Evolutionary conservation across 148 eudicot genomes (phyloP).

Genomic region (Vaccinium corymbosum): DNA sequence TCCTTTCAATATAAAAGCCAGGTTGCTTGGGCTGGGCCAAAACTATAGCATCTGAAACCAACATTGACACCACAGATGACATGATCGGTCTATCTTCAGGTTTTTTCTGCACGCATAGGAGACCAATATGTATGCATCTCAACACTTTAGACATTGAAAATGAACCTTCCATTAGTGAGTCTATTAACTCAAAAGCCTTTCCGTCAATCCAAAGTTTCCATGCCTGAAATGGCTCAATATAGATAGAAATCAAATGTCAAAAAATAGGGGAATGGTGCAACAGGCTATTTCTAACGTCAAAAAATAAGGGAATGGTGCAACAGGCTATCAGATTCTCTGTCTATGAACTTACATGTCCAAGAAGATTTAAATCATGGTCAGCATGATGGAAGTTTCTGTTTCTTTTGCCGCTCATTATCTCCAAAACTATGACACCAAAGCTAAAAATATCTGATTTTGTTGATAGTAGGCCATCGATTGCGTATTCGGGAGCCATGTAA

Average conservation of each 20-base stretch:
- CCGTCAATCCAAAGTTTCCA: slow-evolving; percentile 24
- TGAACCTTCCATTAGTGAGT: neutral
- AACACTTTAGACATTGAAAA: neutral
- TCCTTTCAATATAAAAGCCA: slow-evolving; percentile 9
- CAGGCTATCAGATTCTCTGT: too few species aligned
- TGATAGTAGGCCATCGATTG: too few species aligned
- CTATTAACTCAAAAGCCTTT: neutral
- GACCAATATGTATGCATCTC: slow-evolving; percentile 9
- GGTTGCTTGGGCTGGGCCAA: neutral
- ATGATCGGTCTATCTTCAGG: neutral
- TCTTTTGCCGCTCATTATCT: too few species aligned
- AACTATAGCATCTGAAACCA: neutral
- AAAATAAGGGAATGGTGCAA: too few species aligned
- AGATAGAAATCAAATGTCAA: neutral
- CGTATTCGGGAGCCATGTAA: too few species aligned
- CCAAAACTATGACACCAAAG: too few species aligned
- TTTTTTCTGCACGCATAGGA: neutral
- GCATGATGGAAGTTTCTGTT: too few species aligned
- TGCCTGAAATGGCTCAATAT: slow-evolving; percentile 13
- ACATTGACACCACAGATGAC: slow-evolving; percentile 6
- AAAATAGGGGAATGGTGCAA: neutral
- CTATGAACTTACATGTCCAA: too few species aligned
- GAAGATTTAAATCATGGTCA: too few species aligned
- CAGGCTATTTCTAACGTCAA: neutral
- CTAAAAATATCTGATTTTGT: too few species aligned